Evolutionary conservation across 2,329 filamentous ascomycete species (phyloP), one percentile per base, ranked within the genome.

Genomic region (Orbilia oligospora): DNA sequence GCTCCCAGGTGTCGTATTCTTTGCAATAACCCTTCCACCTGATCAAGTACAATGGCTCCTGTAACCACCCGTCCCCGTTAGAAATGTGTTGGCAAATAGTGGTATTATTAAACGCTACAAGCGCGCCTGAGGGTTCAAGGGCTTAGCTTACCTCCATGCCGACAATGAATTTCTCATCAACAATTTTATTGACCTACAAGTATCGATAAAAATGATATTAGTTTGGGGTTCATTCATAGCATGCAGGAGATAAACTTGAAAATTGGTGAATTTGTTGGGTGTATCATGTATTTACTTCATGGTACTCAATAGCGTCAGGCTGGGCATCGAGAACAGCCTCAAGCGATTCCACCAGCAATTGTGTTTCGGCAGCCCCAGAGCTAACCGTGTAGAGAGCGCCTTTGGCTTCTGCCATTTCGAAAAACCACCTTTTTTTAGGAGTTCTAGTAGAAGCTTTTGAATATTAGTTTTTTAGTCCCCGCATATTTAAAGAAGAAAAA

Each of bases 1-100:
- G 81, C 36, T 81, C 80, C 81, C 81, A 82, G 5, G 67, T 82
- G 33, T 81, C 65, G 12, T 72, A 22, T 10, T 67, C 44, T 33
- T 76, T 71, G 6, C 38, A n/a, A 41, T 71, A 81, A n/a, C 69
- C 65, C 36, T 79, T 80, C 81, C 81, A 82, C 16, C 71, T 64
- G 30, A 82, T 63, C 18, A 80, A 65, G 20, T 79, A 72, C 10
- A 49, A 14, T 0, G 38, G 36, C 36, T 72, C 12, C 75, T 77
- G n/a, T 9, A 41, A 0, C n/a, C 14, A 33, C 14, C 16, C 14
- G 41, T 77, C 27, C 14, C 16, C 14, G 41, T 77, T 38, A 77
- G 72, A 51, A 46, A 48, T 55, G 58, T 66, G 49, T 67, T 77
- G 66, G 6, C 20, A n/a, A n/a, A n/a, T n/a, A 41, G 49, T 51